phyloP scores from a whole-genome alignment of 1,284 basidiomycete genomes.

The Trichosporon ovoides region DNA sequence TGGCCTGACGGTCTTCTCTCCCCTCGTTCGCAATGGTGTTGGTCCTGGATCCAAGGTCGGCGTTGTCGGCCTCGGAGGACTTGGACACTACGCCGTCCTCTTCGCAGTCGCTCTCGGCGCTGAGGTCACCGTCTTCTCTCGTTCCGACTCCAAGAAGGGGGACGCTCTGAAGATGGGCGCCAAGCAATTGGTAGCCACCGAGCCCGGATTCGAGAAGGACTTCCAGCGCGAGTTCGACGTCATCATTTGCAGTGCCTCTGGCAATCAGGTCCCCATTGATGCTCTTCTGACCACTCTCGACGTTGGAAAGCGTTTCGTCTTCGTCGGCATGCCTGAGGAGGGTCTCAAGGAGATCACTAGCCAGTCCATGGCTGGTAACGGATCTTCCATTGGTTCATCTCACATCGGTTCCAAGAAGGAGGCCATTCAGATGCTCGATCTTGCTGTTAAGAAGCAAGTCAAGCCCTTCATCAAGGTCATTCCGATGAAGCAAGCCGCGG shows the following conservation, averaged over 20 bases:
- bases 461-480: conserved; percentile 55
- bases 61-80: conserved; percentile 61
- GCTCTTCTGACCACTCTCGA: conserved; percentile 54
- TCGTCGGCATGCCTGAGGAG: conserved; percentile 53
- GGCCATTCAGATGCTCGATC: conserved; percentile 57
- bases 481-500: conserved; percentile 58
- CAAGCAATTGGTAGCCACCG: conserved; percentile 53
- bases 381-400: conserved; percentile 49
- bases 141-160: conserved; percentile 58
- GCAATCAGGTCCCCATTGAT: conserved; percentile 48
- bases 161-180: conserved; percentile 63
- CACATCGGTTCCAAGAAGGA: conserved; percentile 64
- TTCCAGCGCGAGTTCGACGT: conserved; percentile 56
- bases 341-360: conserved; percentile 38
- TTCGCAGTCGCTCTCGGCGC: conserved; percentile 59
- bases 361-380: conserved; percentile 48
- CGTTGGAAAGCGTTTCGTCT: conserved; percentile 57
- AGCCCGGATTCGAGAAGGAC: conserved; percentile 51
- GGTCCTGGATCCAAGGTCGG: conserved; percentile 64
- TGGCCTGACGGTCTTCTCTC: conserved; percentile 63
- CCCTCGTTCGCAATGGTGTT: conserved; percentile 58
- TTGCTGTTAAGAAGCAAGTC: conserved; percentile 57
- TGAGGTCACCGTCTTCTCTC: conserved; percentile 64
- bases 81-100: conserved; percentile 58
- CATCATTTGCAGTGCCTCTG: conserved; percentile 57